phyloP scores from a whole-genome alignment of 176 grass and related monocot genomes.

The Lolium multiflorum region DNA sequence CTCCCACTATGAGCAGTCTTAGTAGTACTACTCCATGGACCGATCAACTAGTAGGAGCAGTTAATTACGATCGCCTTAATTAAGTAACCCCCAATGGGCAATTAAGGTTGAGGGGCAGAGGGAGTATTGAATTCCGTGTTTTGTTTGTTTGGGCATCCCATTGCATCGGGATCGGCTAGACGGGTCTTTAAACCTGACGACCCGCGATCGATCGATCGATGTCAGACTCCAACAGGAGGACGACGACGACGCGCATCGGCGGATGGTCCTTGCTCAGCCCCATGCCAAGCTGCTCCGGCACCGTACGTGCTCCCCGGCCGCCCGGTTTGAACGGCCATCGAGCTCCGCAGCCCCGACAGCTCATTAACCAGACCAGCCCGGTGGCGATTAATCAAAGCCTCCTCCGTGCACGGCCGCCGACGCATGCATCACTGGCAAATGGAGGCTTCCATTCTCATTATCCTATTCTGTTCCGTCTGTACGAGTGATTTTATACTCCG shows the following conservation, averaged over 20 bases:
- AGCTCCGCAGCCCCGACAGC: constrained; percentile 57
- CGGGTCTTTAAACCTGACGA: constrained; percentile 49
- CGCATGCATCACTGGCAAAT: constrained; percentile 39
- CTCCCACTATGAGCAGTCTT: too few relatives aligned
- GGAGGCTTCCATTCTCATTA: constrained; percentile 50
- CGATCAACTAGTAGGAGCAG: constrained; percentile 19
- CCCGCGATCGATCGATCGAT: not conserved
- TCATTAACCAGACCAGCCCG: constrained; percentile 45
- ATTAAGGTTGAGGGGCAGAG: not conserved
- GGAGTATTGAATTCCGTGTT: constrained; percentile 36
- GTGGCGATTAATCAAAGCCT: constrained; percentile 30
- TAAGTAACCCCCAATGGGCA: constrained; percentile 9
- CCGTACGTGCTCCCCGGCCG: constrained; percentile 38
- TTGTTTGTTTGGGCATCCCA: constrained; percentile 24
- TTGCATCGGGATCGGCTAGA: constrained; percentile 60
- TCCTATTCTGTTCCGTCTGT: not conserved
- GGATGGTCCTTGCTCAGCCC: constrained; percentile 14
- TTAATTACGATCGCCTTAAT: constrained; percentile 33
- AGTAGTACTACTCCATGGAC: not conserved
- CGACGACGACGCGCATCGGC: not conserved
- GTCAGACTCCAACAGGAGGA: not conserved
- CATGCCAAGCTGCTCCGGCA: constrained; percentile 4
- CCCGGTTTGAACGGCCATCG: constrained; percentile 47
- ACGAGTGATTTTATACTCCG: not conserved
- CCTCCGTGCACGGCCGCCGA: constrained; percentile 9